These are phyloP conservation scores for Lodderomyces margitis DNA, from an alignment of 1,139 yeast genomes.

Conservation along the genomic window DNA sequence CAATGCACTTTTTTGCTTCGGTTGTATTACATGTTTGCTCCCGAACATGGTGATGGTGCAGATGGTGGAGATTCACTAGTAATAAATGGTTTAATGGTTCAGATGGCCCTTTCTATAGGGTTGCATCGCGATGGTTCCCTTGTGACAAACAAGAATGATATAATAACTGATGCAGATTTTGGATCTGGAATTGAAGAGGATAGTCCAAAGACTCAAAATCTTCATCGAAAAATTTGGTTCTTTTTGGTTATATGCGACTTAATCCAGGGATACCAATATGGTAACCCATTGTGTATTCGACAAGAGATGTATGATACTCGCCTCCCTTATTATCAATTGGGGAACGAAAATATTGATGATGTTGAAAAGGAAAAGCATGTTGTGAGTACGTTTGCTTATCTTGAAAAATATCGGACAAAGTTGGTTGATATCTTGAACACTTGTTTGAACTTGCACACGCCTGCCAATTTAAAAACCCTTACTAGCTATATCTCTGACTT, in stretches of 20 bases:
- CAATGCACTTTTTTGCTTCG: conserved; percentile 45
- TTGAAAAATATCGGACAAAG: conserved; percentile 23
- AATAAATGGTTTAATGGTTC: conserved; percentile 37
- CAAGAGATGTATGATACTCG: conserved; percentile 26
- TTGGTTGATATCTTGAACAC: conserved; percentile 24
- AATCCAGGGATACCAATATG: conserved; percentile 29
- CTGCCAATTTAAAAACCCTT: conserved; percentile 22
- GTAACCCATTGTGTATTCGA: conserved; percentile 27
- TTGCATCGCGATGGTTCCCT: conserved; percentile 40
- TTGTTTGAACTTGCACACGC: conserved; percentile 22
- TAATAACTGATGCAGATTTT: conserved; percentile 18
- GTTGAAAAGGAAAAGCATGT: conserved; percentile 29
- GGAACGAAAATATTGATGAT: conserved; percentile 32
- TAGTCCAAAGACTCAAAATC: conserved; percentile 25
- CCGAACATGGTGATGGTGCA: conserved; percentile 52
- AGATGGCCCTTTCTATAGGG: conserved; percentile 47
- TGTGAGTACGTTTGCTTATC: conserved; percentile 22
- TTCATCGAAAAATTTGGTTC: conserved; percentile 57
- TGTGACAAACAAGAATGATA: conserved; percentile 13
- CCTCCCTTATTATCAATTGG: conserved; percentile 24
- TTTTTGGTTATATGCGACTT: conserved; percentile 32
- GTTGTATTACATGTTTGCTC: conserved; percentile 41
- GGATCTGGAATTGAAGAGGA: conserved; percentile 16
- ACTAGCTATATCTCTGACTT: conserved; percentile 25
- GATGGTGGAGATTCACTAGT: conserved; percentile 46